Evolutionary conservation across 2,329 filamentous ascomycete genomes (phyloP).

Genomic region (Fusarium longipes): DNA sequence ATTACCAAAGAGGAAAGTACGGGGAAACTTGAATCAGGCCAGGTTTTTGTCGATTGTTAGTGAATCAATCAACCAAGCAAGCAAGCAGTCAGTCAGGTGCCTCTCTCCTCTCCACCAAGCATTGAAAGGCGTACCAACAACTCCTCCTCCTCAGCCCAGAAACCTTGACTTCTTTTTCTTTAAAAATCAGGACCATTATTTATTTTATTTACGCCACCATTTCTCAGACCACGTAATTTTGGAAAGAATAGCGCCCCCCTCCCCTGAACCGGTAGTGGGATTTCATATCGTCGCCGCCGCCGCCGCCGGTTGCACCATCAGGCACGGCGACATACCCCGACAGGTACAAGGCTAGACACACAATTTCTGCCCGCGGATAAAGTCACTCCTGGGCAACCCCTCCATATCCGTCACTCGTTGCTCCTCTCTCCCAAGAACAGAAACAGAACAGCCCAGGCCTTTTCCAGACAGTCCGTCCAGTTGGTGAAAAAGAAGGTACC

Average conservation of each 20-base stretch:
- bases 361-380: slow-evolving; percentile 4
- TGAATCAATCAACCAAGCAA: slow-evolving; percentile 7
- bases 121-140: slow-evolving; percentile 5
- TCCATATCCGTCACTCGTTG: slow-evolving; percentile 28
- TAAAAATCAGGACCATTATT: not conserved
- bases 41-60: not conserved
- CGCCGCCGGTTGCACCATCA: slow-evolving; percentile 30
- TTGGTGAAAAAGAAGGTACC: not conserved
- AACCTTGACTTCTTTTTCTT: slow-evolving; percentile 2
- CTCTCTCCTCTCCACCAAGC: slow-evolving; percentile 5
- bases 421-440: slow-evolving; percentile 6
- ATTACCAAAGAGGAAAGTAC: slow-evolving; percentile 27
- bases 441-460: slow-evolving; percentile 1
- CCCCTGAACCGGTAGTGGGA: slow-evolving; percentile 12
- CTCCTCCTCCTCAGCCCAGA: slow-evolving; percentile 1
- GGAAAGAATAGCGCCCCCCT: not conserved
- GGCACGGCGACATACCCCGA: slow-evolving; percentile 24
- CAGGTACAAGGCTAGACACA: slow-evolving; percentile 33
- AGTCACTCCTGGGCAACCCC: slow-evolving; percentile 27
- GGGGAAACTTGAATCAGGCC: slow-evolving; percentile 15
- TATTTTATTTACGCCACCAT: slow-evolving; percentile 12
- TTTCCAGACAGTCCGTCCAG: not conserved
- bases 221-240: not conserved
- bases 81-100: slow-evolving; percentile 19
- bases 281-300: slow-evolving; percentile 14